Conservation (phyloP, 345 rosid species). For the Diplotaxis tenuifolia region DNA sequence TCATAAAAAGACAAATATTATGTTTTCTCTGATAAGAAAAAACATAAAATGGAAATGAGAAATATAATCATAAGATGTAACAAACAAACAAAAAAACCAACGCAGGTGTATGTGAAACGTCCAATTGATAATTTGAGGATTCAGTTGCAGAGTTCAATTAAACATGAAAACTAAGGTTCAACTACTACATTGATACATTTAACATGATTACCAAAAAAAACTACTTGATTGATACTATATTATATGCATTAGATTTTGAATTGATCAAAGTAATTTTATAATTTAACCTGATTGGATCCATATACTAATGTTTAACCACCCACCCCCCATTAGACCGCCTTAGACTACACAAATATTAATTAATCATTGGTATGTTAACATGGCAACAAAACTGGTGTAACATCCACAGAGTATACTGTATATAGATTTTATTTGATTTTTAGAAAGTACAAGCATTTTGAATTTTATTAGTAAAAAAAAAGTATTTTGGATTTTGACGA, state of each 20-base stretch:
- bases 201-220: too few species aligned
- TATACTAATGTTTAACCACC: neutral
- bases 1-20: neutral
- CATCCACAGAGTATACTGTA: too few species aligned
- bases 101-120: constrained; percentile 13
- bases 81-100: neutral
- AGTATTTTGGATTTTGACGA: neutral
- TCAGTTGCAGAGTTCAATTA: constrained; percentile 16
- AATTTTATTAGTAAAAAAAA: too few species aligned
- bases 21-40: neutral
- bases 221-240: neutral
- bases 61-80: neutral
- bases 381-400: neutral
- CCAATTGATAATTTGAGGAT: constrained; percentile 4
- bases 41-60: neutral
- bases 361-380: neutral
- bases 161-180: constrained; percentile 19
- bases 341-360: neutral
- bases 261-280: neutral
- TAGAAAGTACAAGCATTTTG: neutral
- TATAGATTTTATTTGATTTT: neutral
- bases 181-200: constrained; percentile 3
- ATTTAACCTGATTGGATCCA: constrained; percentile 14
- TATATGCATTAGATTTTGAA: neutral
- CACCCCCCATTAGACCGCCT: too few species aligned